A percentile compares a stretch with the other conserved stretches of the same genome.
These are phyloP conservation scores for Leccinum ochraceum DNA, from an alignment of 768 basidiomycete species.

Conservation along the genomic window DNA sequence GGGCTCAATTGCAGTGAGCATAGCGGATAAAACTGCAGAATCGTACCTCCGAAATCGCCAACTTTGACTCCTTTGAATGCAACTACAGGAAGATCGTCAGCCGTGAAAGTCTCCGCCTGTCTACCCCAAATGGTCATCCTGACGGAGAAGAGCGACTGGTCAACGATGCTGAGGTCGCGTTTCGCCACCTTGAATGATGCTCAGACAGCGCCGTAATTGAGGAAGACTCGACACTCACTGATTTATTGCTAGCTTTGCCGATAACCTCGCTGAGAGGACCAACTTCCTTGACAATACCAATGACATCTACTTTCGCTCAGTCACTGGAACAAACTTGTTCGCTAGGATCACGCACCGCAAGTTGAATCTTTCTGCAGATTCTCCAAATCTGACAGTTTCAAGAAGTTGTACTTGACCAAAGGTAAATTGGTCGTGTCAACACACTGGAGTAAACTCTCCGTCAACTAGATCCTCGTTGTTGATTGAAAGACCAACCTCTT, in stretches of 20 bases:
- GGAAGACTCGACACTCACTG: conserved; percentile 38
- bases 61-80: conserved; percentile 84
- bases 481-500: conserved; percentile 57
- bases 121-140: conserved; percentile 95
- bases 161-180: conserved; percentile 87
- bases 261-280: conserved; percentile 68
- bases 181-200: conserved; percentile 64
- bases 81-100: conserved; percentile 64
- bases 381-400: conserved; percentile 61
- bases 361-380: conserved; percentile 74
- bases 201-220: conserved; percentile 6
- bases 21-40: not conserved
- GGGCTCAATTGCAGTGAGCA: conserved; percentile 9
- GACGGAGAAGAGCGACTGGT: conserved; percentile 74
- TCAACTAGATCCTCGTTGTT: not conserved
- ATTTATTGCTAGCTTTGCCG: conserved; percentile 66
- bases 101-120: conserved; percentile 81
- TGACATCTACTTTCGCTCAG: conserved; percentile 61
- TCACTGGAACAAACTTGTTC: not conserved
- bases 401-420: conserved; percentile 81
- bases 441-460: conserved; percentile 52
- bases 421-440: conserved; percentile 77
- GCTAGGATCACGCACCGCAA: conserved; percentile 57
- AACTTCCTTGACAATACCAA: conserved; percentile 83
- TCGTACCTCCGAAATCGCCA: conserved; percentile 82